phyloP scores from a whole-genome alignment of 208 protist species.

The Chromosphaera perkinsii region DNA sequence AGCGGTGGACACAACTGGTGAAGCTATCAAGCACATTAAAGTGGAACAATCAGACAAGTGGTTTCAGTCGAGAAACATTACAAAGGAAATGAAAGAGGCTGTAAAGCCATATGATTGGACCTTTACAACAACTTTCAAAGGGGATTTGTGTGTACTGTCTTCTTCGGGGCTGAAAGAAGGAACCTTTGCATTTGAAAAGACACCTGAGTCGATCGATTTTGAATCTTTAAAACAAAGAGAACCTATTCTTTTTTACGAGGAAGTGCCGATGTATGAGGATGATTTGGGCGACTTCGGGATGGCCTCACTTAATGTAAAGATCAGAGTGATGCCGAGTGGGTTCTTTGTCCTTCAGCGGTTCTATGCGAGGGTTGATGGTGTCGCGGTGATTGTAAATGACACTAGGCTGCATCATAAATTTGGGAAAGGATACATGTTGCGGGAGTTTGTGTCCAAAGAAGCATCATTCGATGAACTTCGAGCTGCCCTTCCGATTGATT shows the following conservation, averaged over 20 bases:
- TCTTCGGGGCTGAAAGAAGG: background rate
- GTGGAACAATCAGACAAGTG: no score
- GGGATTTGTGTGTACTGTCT: no score
- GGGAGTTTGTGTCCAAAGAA: no score
- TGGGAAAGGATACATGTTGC: no score
- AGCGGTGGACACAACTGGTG: no score
- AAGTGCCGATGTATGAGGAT: slow-evolving; percentile 58
- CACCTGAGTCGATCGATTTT: slow-evolving; percentile 42
- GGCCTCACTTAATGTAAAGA: slow-evolving; percentile 26
- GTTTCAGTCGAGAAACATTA: no score
- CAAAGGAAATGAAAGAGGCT: no score
- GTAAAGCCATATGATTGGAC: background rate
- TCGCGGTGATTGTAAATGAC: slow-evolving; percentile 40
- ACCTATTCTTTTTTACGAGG: slow-evolving; percentile 56
- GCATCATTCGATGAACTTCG: no score
- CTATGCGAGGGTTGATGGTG: slow-evolving; percentile 54
- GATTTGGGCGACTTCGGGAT: slow-evolving; percentile 58
- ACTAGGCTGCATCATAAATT: no score
- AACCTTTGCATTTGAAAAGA: slow-evolving; percentile 14
- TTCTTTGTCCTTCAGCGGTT: slow-evolving; percentile 50
- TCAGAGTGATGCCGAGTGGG: slow-evolving; percentile 48
- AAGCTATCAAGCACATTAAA: no score
- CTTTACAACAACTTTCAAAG: background rate
- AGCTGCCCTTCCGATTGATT: no score
- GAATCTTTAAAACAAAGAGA: slow-evolving; percentile 42